Evolutionary conservation across 345 rosid species (phyloP), one percentile per base, ranked within the genome.

Genomic region (Hibiscus tridactylites): DNA sequence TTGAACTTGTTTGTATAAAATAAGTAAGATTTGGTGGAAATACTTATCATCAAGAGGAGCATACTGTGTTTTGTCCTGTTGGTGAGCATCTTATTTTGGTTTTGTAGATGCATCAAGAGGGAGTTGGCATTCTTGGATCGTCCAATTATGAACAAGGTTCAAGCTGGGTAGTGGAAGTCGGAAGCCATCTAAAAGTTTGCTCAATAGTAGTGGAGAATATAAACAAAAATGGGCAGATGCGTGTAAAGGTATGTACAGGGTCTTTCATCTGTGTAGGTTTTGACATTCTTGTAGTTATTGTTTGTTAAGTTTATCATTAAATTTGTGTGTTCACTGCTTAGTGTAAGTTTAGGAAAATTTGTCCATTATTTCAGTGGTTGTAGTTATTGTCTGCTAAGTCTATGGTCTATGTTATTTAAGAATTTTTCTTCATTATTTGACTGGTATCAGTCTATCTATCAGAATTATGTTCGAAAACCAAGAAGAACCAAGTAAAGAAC

Each of bases 151-250:
- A 86, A 47, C 85, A 84, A 39, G 96, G 90, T 73, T 83, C 92
- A 59, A 90, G 87, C 75, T 89, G 94, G 82, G 97, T 92, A 2
- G 91, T 92, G 71, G 97, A 95, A 79, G 88, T 95, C 61, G 97
- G 98, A 73, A 89, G 97, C 75, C 96, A 87, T 82, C 85, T 90
- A 75, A 90, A 90, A 80, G 93, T 92, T 77, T 87, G 90, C 78
- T 89, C 98, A 19, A 92, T 95, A 60, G 62, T 92, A n/a, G 97
- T 95, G 52, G 96, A 95, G 87, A 89, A 92, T 83, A 85, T 92
- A 65, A 84, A 81, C 82, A 86, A 88, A 80, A 88, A 79, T 10
- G 96, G 99, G 29, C 91, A 88, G 84, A 86, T 95, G 87, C 91
- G 90, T 62, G 88, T 95, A 59, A 96, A 90, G 99, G 99, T 92